Percentiles rank a stretch among this genome's conserved stretches.
Evolutionary conservation across 805 yeast species (phyloP).

Genomic region (Starmerella sirachaensis): DNA sequence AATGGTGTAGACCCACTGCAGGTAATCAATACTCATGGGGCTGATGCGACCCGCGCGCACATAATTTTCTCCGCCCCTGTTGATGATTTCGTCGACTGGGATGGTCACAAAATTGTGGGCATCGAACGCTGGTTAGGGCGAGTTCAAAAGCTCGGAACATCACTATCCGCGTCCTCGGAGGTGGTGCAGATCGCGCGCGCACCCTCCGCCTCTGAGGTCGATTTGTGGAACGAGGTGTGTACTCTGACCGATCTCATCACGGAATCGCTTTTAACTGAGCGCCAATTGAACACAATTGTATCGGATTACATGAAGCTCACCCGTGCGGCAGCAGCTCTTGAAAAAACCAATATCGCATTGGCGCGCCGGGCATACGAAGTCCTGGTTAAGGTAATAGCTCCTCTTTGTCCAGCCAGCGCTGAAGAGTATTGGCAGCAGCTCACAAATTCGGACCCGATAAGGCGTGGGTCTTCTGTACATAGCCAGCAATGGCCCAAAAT

Average conservation of each 20-base stretch:
- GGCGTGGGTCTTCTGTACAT: conserved; percentile 40
- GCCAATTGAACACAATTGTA: conserved; percentile 70
- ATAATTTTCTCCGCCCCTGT: conserved; percentile 87
- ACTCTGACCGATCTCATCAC: conserved; percentile 39
- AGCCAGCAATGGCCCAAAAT: conserved; percentile 53
- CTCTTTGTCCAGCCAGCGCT: conserved; percentile 67
- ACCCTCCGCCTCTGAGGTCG: conserved; percentile 31
- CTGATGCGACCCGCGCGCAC: conserved; percentile 91
- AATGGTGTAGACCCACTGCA: conserved; percentile 86
- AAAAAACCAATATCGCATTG: conserved; percentile 31
- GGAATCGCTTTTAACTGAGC: conserved; percentile 43
- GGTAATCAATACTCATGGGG: conserved; percentile 67
- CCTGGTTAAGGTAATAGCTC: conserved; percentile 54
- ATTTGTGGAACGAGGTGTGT: conserved; percentile 48
- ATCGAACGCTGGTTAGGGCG: conserved; percentile 74
- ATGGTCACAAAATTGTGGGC: conserved; percentile 75
- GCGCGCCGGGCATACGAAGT: conserved; percentile 28
- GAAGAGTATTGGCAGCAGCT: conserved; percentile 70
- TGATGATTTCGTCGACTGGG: conserved; percentile 75
- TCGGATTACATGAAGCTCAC: conserved; percentile 85
- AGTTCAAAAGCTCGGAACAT: conserved; percentile 29
- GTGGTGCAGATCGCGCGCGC: background rate
- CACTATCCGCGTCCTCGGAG: conserved; percentile 10
- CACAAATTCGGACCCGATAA: conserved; percentile 23
- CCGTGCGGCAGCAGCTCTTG: conserved; percentile 30